Percentiles rank a stretch among this genome's conserved stretches.
Evolutionary conservation across 2,329 filamentous ascomycete genomes (phyloP).

Genomic region (Calonectria pteridis): DNA sequence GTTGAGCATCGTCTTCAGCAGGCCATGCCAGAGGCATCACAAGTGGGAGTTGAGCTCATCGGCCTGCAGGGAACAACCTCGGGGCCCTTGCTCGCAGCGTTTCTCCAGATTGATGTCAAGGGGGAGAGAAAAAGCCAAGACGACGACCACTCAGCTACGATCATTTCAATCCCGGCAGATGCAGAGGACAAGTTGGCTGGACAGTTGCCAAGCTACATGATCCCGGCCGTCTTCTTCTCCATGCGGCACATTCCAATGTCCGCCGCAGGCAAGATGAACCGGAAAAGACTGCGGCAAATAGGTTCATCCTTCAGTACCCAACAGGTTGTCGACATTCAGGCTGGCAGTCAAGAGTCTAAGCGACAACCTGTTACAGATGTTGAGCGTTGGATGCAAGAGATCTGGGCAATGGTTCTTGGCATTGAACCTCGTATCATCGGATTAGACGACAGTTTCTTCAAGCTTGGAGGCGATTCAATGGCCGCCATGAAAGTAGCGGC

Average conservation of each 20-base stretch:
- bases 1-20: background rate
- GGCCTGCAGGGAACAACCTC: background rate
- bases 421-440: constrained; percentile 47
- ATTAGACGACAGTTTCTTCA: constrained; percentile 61
- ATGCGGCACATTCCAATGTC: constrained; percentile 27
- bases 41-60: background rate
- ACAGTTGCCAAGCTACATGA: constrained; percentile 35
- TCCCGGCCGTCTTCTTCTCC: constrained; percentile 29
- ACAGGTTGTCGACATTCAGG: constrained; percentile 54
- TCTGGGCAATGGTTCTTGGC: constrained; percentile 54
- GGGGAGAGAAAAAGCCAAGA: no score
- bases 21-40: background rate
- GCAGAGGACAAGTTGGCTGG: constrained; percentile 2
- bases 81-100: background rate
- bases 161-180: background rate
- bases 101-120: background rate
- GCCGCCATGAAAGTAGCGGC: constrained; percentile 60
- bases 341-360: background rate
- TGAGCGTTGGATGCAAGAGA: constrained; percentile 43
- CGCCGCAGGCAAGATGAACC: constrained; percentile 29
- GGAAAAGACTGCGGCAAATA: constrained; percentile 21
- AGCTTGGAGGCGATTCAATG: constrained; percentile 63
- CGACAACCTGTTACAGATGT: constrained; percentile 13
- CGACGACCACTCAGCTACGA: background rate
- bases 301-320: constrained; percentile 16